phyloP scores from a whole-genome alignment of 2,329 filamentous ascomycete genomes.

The Blastomyces parvus region DNA sequence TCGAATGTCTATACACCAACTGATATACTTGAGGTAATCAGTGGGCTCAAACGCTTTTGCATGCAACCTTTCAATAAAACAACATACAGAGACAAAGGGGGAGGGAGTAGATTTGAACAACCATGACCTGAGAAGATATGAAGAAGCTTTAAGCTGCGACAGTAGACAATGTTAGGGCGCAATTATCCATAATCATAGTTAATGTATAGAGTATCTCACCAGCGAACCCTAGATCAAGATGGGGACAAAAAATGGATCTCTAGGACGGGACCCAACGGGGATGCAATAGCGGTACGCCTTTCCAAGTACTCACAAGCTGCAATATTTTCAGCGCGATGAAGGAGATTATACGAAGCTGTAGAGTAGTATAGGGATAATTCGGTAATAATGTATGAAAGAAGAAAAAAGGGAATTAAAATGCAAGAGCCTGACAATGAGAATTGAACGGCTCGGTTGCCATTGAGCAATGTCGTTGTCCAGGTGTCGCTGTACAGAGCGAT shows the following conservation, averaged over 20 bases:
- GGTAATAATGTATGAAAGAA: neutral
- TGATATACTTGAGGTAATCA: neutral
- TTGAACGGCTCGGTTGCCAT: neutral
- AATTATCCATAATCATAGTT: neutral
- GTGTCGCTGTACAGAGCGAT: neutral
- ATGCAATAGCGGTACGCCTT: too few species aligned
- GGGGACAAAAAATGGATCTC: neutral
- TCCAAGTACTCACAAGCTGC: neutral
- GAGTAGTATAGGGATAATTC: neutral
- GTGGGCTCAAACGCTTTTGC: neutral
- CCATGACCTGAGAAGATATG: neutral
- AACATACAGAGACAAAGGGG: neutral
- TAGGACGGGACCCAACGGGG: neutral
- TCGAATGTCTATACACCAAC: neutral
- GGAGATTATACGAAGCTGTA: too few species aligned
- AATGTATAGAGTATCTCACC: neutral
- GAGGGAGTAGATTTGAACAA: neutral
- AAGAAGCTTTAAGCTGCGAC: neutral
- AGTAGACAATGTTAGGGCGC: neutral
- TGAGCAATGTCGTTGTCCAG: neutral
- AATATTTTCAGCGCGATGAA: neutral
- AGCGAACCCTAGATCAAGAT: slow-evolving; percentile 1
- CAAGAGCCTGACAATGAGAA: neutral
- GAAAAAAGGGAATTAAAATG: neutral
- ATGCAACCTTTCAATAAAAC: slow-evolving; percentile 3